Evolutionary conservation across 306 rosid genomes (phyloP), one percentile per base, ranked within the genome.

Genomic region (Quercus berberidifolia): DNA sequence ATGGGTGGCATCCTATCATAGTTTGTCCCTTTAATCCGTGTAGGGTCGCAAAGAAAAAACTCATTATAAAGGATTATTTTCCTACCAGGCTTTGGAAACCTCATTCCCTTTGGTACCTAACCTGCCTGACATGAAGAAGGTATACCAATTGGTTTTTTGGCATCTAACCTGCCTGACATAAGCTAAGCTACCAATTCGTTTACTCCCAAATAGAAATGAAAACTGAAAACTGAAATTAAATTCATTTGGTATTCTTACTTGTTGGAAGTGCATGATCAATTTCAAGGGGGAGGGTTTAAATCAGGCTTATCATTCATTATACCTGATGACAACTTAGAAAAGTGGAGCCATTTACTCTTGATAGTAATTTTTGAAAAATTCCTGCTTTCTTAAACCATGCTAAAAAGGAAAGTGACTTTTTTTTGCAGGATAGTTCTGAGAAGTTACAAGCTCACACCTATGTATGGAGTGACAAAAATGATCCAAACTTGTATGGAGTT

Each of bases 401-500:
- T 79, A 31, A 41, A 23, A 71, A 31, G 14, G 56, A 46, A 15
- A 38, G 54, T 60, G 5, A 28, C 55, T 55, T 63, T 41, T 33
- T 69, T 81, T 67, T 85, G 60, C 90, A 95, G 98, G 93, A 86
- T 55, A 87, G 69, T 83, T 88, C 87, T 18, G 88, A 89, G 78
- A 89, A 81, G 23, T 72, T 89, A 7, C 71, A 2, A 55, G 94
- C 84, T 74, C 46, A 77, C 15, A 25, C 98, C 28, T 95, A 95
- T 63, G 88, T 95, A 65, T 95, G 99, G 99, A 25, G 84, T 82
- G 75, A 90, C 86, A 84, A 15, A 76, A 88, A 79, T 69, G 98
- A 95, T 87, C 94, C 97, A 38, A 80, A 90, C 73, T 85, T 95
- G 55, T 90, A 91, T 80, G 89, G 91, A 31, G 94, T 89, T 4